Conservation (phyloP, 2,329 filamentous ascomycete genomes). For the Exophiala viscosa region DNA sequence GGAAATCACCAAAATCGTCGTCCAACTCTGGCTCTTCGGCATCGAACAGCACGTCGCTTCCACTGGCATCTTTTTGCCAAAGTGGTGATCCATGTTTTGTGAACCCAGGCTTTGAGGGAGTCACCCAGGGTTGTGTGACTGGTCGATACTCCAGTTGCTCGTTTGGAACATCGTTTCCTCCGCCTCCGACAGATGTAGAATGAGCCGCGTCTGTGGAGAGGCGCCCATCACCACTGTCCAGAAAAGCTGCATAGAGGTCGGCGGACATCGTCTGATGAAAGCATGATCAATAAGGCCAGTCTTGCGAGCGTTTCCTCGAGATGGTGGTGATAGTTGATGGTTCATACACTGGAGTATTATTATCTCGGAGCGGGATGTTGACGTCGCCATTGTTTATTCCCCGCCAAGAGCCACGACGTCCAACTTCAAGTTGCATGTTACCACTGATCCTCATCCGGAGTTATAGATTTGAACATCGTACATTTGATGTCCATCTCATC, state of each 20-base stretch:
- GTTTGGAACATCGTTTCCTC: not conserved
- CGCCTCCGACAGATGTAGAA: not conserved
- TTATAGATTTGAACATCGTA: too few species aligned
- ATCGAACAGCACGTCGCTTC: conserved; percentile 61
- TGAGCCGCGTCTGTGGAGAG: not conserved
- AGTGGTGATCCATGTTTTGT: conserved; percentile 4
- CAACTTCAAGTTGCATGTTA: too few species aligned
- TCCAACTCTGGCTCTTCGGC: conserved; percentile 52
- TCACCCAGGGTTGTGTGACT: not conserved
- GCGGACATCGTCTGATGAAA: conserved; percentile 46
- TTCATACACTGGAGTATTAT: not conserved
- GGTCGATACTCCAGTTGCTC: not conserved
- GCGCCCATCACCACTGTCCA: conserved; percentile 25
- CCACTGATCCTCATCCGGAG: too few species aligned
- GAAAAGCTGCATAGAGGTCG: conserved; percentile 53
- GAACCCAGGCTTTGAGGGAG: not conserved
- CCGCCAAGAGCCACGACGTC: too few species aligned
- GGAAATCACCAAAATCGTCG: conserved; percentile 62
- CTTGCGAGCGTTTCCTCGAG: too few species aligned
- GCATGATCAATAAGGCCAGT: not conserved
- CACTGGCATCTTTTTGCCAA: conserved; percentile 17
- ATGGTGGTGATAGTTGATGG: too few species aligned
- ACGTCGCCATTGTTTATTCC: not conserved
- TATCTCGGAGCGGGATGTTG: not conserved
- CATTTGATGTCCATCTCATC: too few species aligned